Evolutionary conservation across 495 filamentous ascomycete genomes (phyloP), one percentile per base, ranked within the genome.

Genomic region (Lasiosphaeria miniovina): DNA sequence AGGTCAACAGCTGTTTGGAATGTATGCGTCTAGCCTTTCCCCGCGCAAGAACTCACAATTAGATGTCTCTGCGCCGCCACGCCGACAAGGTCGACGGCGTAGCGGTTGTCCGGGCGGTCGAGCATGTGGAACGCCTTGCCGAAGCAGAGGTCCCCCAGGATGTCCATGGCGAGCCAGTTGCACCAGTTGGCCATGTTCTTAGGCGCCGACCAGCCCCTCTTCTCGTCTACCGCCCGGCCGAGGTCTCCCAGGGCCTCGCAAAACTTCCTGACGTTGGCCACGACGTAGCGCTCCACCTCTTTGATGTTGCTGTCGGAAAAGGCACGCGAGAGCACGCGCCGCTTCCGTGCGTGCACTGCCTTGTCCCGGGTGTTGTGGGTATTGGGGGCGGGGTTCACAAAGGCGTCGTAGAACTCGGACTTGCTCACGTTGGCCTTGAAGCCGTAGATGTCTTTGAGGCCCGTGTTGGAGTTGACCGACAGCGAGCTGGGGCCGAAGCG

Each of bases 51-150:
- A 70, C 82, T 71, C 66, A 85, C 83, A 49, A 85, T 79, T 0
- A 80, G 69, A 66, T 85, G 82, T 33, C 81, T 72, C 53, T 79
- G 80, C 1, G 82, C 79, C 17, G 83, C 84, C 49, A 79, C 75
- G 33, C 77, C 79, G 15, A 87, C 77, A 6, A 86, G 65, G 43
- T 81, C 77, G 38, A 85, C 79, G 15, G 83, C 82, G 61, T 80
- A 83, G 15, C 86, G 78, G 65, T 84, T 85, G 50, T 81, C 77
- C 6, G 74, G 78, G n/a, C 69, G 71, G 51, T 85, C 80, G 50
- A 93, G 74, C 87, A 89, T 89, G 46, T 83, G 78, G 71, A 89
- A 90, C 17, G 84, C 78, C 68, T 89, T 88, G 14, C 85, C 86
- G 64, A 90, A 91, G 58, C 80, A 80, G 8, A 91, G 64, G 40